Percentiles rank a stretch among this genome's conserved stretches.
phyloP scores from a whole-genome alignment of 257 asterid genomes.

The Coffea eugenioides region DNA sequence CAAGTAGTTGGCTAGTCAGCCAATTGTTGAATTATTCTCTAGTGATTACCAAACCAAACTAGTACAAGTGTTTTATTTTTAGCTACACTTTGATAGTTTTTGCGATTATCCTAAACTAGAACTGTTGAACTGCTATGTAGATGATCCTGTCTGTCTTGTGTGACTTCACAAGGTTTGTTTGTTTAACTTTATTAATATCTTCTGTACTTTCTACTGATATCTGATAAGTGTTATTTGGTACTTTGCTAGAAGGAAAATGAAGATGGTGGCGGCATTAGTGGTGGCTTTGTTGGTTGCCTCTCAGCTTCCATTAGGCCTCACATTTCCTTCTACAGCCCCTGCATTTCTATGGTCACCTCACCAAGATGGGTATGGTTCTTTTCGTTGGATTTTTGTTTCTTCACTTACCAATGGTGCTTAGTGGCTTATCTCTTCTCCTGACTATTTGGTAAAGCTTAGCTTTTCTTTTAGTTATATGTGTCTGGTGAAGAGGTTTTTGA shows the following conservation, averaged over 20 bases:
- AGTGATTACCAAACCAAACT: not conserved
- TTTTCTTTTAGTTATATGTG: not conserved
- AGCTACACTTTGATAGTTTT: not conserved
- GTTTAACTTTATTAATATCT: not conserved
- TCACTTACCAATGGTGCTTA: not conserved
- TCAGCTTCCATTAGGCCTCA: slow-evolving; percentile 20
- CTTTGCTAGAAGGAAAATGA: slow-evolving; percentile 10
- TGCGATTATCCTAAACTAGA: not conserved
- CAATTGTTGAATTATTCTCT: not conserved
- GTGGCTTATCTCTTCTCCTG: not conserved
- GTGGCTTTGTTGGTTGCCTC: slow-evolving; percentile 11
- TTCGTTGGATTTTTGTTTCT: not conserved
- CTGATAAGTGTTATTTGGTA: not conserved
- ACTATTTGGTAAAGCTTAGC: not conserved
- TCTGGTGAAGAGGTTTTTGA: not conserved
- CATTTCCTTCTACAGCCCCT: slow-evolving; percentile 26
- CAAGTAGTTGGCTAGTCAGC: not conserved
- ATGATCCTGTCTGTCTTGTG: not conserved
- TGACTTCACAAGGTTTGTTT: not conserved
- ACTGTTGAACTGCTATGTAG: not conserved
- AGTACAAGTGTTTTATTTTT: not conserved
- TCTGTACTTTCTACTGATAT: not conserved
- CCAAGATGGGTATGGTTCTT: slow-evolving; percentile 24
- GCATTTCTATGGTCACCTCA: slow-evolving; percentile 36
- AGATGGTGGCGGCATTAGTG: slow-evolving; percentile 10